Percentiles rank a stretch among this genome's conserved stretches.
These are phyloP conservation scores for Arthroderma sp. DNA, from an alignment of 2,329 filamentous ascomycete species.

Conservation along the genomic window DNA sequence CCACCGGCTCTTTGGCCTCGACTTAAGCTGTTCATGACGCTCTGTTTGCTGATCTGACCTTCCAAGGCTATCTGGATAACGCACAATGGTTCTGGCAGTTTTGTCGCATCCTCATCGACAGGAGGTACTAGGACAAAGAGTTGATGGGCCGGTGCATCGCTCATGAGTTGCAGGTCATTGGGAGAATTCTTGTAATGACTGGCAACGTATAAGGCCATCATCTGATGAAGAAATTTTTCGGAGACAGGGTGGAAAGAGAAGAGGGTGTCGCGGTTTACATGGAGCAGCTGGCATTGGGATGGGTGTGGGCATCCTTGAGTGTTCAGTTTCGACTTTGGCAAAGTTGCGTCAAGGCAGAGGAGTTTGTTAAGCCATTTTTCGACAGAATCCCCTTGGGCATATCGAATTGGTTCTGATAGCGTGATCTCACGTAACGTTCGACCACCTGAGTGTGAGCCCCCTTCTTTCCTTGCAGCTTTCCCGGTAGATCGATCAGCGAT, in stretches of 20 bases:
- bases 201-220: constrained; percentile 95
- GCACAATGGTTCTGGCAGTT: constrained; percentile 82
- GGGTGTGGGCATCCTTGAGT: constrained; percentile 79
- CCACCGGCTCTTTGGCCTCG: constrained; percentile 80
- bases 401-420: constrained; percentile 85
- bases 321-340: constrained; percentile 62
- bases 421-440: constrained; percentile 85
- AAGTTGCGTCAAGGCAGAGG: constrained; percentile 82
- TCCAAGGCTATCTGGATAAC: constrained; percentile 91
- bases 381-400: constrained; percentile 77
- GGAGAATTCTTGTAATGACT: constrained; percentile 98
- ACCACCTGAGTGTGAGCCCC: constrained; percentile 49
- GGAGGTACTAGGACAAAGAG: constrained; percentile 89
- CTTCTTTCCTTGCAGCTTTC: constrained; percentile 52
- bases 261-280: constrained; percentile 91
- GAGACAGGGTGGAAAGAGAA: constrained; percentile 97
- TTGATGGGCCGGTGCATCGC: constrained; percentile 91
- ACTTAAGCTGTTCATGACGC: constrained; percentile 78
- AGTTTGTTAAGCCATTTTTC: constrained; percentile 95
- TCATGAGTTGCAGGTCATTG: constrained; percentile 97
- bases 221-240: constrained; percentile 93
- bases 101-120: constrained; percentile 60
- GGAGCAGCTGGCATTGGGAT: constrained; percentile 76
- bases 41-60: constrained; percentile 86
- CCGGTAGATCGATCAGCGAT: constrained; percentile 70